Base-by-base conservation (phyloP, 352 stramenopile species). In the Globisporangium nodosum region DNA sequence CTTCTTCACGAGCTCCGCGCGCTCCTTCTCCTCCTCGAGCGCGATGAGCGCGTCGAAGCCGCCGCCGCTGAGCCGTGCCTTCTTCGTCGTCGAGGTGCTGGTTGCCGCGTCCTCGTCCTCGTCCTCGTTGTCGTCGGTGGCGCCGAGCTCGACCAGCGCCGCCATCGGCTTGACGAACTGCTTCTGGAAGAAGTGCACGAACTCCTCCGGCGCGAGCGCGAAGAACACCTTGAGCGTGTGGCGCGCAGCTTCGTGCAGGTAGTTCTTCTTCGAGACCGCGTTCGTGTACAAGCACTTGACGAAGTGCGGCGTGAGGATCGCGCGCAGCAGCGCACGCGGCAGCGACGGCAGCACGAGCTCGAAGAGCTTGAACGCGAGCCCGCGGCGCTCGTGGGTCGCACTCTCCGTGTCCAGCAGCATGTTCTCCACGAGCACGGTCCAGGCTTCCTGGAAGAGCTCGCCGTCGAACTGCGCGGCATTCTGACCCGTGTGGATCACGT, bases 231-330 rank as follows among this genome's bases (percentile, higher is more conserved):
- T 76, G 43, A 95, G 60, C 43, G 70, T 84, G 63, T 89, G 78
- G 52, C 74, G 71, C 21, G 83, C 85, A 45, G 85, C 85, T 21
- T 87, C 83, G 61, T 95, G 81, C 49, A 95, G 63, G 55, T 91
- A 91, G 59, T 87, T 93, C 62, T 84, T 89, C 66, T 85, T 88
- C 47, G 75, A 75, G 3, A 88, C 74, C 43, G 78, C 73, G 58
- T 95, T 95, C 58, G 84, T 88, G 70, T 87, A 91, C 30, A 95
- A 64, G 35, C 81, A 89, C 69, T 83, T 90, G 70, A 95, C 80
- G 12, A 95, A 76, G 35, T 81, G 75, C 9, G 81, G 83, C 40
- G 83, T 92, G 8, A 95, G 68, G 39, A 89, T 84, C 6, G 80
- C 64, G 35, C 77, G 74, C 20, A 92, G 52, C 31, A 87, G 52